These are phyloP conservation scores for Fistulinella prunicolor DNA, from an alignment of 768 basidiomycete species.

Conservation along the genomic window DNA sequence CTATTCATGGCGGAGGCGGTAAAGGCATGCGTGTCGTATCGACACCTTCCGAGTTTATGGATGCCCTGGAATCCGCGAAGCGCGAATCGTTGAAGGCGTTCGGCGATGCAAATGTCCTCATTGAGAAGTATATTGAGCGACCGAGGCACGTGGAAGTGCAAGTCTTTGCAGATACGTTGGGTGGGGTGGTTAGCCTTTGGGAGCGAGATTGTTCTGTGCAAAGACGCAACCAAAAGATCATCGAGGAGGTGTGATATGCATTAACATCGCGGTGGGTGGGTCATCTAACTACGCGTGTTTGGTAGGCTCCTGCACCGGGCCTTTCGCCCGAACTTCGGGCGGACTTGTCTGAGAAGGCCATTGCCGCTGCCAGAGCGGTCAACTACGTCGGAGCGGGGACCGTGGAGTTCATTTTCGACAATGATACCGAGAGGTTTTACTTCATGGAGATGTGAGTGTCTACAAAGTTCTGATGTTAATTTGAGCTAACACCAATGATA, in stretches of 20 bases:
- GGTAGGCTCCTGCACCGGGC: conserved; percentile 87
- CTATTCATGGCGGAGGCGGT: conserved; percentile 93
- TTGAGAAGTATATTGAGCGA: conserved; percentile 85
- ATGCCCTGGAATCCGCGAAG: conserved; percentile 82
- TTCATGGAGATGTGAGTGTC: conserved; percentile 89
- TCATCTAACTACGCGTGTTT: neutral
- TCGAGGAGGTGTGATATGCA: conserved; percentile 63
- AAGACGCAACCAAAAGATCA: conserved; percentile 92
- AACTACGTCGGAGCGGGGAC: conserved; percentile 90
- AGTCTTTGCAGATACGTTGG: conserved; percentile 81
- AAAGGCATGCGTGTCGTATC: conserved; percentile 91
- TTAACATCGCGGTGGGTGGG: neutral
- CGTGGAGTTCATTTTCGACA: conserved; percentile 97
- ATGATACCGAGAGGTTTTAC: conserved; percentile 80
- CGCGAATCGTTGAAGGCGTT: conserved; percentile 88
- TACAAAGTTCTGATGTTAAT: neutral
- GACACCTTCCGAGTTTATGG: conserved; percentile 65
- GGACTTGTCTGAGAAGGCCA: conserved; percentile 81
- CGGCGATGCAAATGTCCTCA: conserved; percentile 79
- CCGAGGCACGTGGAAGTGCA: conserved; percentile 95
- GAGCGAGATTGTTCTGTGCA: conserved; percentile 93
- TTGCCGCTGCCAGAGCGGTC: conserved; percentile 91
- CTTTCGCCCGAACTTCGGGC: conserved; percentile 73
- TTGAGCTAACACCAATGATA: conserved; percentile 24
- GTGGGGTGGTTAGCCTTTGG: conserved; percentile 91